Evolutionary conservation across 2,329 filamentous ascomycete species (phyloP).

Genomic region (Ceratocystis diversiconidia): DNA sequence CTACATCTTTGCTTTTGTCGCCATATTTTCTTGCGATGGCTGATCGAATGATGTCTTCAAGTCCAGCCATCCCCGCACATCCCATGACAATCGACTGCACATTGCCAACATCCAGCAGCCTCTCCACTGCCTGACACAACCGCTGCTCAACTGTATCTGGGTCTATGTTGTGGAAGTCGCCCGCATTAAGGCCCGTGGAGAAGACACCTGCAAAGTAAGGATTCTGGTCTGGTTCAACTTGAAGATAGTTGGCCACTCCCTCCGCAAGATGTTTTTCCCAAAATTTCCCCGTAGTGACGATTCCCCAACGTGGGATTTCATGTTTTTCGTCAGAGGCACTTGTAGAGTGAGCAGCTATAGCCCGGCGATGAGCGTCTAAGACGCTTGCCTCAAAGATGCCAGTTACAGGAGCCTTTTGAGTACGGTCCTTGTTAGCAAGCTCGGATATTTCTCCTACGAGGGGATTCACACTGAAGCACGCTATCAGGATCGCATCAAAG

Average conservation of each 20-base stretch:
- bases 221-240: constrained; percentile 30
- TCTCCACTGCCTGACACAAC: constrained; percentile 55
- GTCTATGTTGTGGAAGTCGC: constrained; percentile 60
- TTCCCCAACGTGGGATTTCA: constrained; percentile 50
- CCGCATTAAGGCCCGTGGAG: constrained; percentile 67
- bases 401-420: constrained; percentile 38
- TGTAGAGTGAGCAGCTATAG: constrained; percentile 16
- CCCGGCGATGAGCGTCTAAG: constrained; percentile 43
- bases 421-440: constrained; percentile 13
- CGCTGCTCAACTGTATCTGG: constrained; percentile 48
- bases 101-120: constrained; percentile 46
- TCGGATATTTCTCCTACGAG: constrained; percentile 48
- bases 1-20: constrained; percentile 37
- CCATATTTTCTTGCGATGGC: constrained; percentile 54
- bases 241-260: constrained; percentile 53
- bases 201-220: constrained; percentile 58
- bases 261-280: constrained; percentile 62
- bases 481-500: constrained; percentile 69
- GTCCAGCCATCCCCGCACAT: constrained; percentile 80
- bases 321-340: constrained; percentile 9
- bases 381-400: constrained; percentile 86
- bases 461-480: constrained; percentile 77
- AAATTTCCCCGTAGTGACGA: constrained; percentile 73
- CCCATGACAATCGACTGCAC: constrained; percentile 60
- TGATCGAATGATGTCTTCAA: constrained; percentile 60